These are phyloP conservation scores for Immersiella caudata DNA, from an alignment of 495 filamentous ascomycete genomes.

Conservation along the genomic window DNA sequence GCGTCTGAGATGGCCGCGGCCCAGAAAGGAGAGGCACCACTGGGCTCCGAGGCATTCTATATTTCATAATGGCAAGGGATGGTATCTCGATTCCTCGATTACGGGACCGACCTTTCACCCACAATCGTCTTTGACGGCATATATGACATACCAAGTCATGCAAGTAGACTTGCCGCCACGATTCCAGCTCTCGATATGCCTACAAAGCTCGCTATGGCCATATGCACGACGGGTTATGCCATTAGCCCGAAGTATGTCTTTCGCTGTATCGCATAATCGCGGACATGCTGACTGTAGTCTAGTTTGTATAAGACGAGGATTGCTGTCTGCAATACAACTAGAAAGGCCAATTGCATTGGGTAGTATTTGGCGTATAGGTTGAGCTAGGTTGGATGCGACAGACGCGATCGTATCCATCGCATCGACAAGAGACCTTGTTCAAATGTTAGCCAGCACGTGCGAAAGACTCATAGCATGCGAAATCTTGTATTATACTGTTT, in stretches of 20 bases:
- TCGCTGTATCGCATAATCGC: background rate
- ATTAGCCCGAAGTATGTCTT: background rate
- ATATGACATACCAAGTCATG: too few relatives aligned
- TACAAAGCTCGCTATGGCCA: background rate
- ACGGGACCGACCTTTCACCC: background rate
- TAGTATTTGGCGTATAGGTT: background rate
- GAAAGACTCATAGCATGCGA: background rate
- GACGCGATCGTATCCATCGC: background rate
- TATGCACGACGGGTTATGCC: background rate
- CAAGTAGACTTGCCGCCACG: background rate
- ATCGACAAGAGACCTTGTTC: too few relatives aligned
- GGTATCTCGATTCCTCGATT: background rate
- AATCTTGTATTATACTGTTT: conserved; percentile 5
- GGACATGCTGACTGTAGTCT: background rate
- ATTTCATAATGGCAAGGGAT: background rate
- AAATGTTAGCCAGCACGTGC: background rate
- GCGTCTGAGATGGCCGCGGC: background rate
- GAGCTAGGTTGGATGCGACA: background rate
- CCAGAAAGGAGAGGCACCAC: background rate
- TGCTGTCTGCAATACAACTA: background rate
- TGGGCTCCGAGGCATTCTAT: background rate
- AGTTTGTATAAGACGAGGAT: background rate
- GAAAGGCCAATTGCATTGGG: background rate
- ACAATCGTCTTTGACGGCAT: background rate
- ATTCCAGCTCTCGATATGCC: background rate